Evolutionary conservation across 1,139 yeast species (phyloP).

Genomic region (Eremothecium coryli): DNA sequence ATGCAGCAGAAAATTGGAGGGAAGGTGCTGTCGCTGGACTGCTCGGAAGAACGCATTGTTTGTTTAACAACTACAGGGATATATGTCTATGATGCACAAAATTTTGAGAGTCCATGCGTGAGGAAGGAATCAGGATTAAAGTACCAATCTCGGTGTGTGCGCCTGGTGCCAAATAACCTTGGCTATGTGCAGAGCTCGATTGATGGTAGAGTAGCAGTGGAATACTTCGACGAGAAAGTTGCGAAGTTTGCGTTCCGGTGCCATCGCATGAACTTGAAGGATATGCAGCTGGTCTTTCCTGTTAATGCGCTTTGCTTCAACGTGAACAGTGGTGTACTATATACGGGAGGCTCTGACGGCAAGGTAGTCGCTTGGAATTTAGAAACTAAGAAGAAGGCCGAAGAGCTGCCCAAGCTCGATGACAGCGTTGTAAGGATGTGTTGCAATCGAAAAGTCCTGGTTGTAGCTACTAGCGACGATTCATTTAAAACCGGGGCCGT

Average conservation of each 20-base stretch:
- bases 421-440: constrained; percentile 45
- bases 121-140: constrained; percentile 64
- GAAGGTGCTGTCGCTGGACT: constrained; percentile 62
- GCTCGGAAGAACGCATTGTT: constrained; percentile 39
- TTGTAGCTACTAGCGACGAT: constrained; percentile 59
- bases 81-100: constrained; percentile 51
- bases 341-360: constrained; percentile 78
- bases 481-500: constrained; percentile 35
- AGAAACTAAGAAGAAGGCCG: constrained; percentile 46
- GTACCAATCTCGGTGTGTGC: constrained; percentile 57
- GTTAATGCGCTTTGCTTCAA: constrained; percentile 61
- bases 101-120: constrained; percentile 33
- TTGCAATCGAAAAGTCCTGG: constrained; percentile 34
- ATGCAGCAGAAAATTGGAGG: constrained; percentile 10
- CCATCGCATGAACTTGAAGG: constrained; percentile 45
- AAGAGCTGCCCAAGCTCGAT: constrained; percentile 46
- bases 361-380: constrained; percentile 65
- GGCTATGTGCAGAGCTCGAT: constrained; percentile 77
- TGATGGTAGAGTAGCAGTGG: constrained; percentile 83
- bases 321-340: constrained; percentile 40
- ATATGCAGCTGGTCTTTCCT: constrained; percentile 61
- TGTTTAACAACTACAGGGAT: constrained; percentile 46
- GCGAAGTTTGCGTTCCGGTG: constrained; percentile 79
- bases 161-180: constrained; percentile 46
- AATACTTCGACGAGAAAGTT: constrained; percentile 48